A percentile compares a stretch with the other conserved stretches of the same genome.
Conservation (phyloP, 2,329 filamentous ascomycete species). For the Parascedosporium putredinis region DNA sequence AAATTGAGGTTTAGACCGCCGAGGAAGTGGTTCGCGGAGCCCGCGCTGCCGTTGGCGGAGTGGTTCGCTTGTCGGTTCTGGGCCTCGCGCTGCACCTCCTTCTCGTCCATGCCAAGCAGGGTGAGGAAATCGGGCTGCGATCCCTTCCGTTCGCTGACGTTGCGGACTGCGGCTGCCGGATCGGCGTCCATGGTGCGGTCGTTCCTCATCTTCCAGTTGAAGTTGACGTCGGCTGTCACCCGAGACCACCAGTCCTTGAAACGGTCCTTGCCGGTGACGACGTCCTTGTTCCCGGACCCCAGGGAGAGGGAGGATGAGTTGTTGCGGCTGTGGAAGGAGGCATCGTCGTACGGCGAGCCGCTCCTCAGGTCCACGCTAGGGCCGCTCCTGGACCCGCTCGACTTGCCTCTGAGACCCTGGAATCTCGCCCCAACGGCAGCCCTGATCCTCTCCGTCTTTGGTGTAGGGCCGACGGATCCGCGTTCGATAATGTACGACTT, state of each 20-base stretch:
- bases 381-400: constrained; percentile 22
- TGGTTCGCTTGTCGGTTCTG: constrained; percentile 22
- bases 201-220: constrained; percentile 25
- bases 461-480: constrained; percentile 38
- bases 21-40: constrained; percentile 28
- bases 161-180: constrained; percentile 17
- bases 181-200: constrained; percentile 18
- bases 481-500: constrained; percentile 31
- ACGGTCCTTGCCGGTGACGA: constrained; percentile 24
- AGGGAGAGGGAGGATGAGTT: constrained; percentile 18
- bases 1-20: constrained; percentile 28
- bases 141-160: constrained; percentile 15
- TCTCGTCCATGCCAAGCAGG: constrained; percentile 31
- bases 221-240: constrained; percentile 27
- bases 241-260: constrained; percentile 35
- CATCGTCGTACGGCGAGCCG: constrained; percentile 38
- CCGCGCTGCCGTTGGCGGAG: constrained; percentile 20
- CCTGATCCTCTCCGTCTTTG: constrained; percentile 29
- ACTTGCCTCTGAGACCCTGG: constrained; percentile 23
- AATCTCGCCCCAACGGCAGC: constrained; percentile 25
- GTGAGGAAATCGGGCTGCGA: constrained; percentile 33
- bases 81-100: constrained; percentile 26
- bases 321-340: constrained; percentile 26
- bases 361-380: constrained; percentile 38
- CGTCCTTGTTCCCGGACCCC: constrained; percentile 10